Evolutionary conservation across 1,284 basidiomycete species (phyloP), one percentile per base, ranked within the genome.

Genomic region (Inonotus obliquus): DNA sequence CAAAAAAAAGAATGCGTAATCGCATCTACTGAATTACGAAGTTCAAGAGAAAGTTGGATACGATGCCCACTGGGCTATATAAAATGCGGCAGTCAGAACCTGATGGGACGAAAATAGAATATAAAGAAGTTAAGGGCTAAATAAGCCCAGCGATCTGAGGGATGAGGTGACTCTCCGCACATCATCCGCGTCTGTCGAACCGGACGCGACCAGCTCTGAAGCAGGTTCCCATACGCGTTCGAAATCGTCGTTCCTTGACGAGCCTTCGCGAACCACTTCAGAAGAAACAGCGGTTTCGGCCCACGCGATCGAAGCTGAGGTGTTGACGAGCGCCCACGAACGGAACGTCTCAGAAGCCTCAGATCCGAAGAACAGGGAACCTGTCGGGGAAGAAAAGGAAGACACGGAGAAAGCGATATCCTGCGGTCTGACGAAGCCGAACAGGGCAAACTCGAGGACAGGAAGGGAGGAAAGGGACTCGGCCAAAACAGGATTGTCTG

Each of bases 281-380:
- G 78, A 71, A 11, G 83, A 79, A 11, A 77, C 73, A n/a, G 81
- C 73, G 59, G 74, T 75, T 60, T 84, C 76, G 2, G 84, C 72
- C 85, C 85, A 87, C 19, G 73, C 68, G 35, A 86, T 72, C 23
- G 70, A 68, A 19, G 69, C 68, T 35, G 71, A 68, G 27, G 75
- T 70, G 17, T 71, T 75, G 29, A 75, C 72, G 54, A 85, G 78
- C 3, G 81, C 77, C 84, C 84, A 87, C 41, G 77, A 70, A 13
- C 85, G 79, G 52, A 87, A 69, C 21, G 74, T 71, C 21, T 72
- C 69, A 2, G 79, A 81, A 53, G 76, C 71, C 47, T 76, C 70
- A 32, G 83, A 82, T 13, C 85, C 86, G 67, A 87, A 87, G 67
- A 86, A 86, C 39, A 88, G 71, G 2, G 73, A 66, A 10, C 78